Base-by-base conservation (phyloP, 2,329 filamentous ascomycete species). In the Blastomyces gilchristii region DNA sequence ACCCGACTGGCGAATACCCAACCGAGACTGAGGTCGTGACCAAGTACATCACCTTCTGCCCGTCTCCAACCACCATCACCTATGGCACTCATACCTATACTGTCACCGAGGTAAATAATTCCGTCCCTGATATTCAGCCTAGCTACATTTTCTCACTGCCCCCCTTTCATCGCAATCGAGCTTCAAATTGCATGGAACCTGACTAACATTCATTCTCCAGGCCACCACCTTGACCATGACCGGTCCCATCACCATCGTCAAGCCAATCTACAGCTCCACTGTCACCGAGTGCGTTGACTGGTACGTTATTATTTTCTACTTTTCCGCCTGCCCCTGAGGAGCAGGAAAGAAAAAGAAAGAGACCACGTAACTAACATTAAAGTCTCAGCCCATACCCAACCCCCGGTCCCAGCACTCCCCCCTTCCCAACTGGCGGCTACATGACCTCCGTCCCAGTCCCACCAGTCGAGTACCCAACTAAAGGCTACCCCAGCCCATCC, bases 211-310 rank as follows among this genome's bases (percentile, higher is more conserved):
- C n/a, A 11, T 16, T 28, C n/a, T 43, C 3, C 8, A 85, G 83
- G 77, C 86, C 73, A 87, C 85, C 74, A 87, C 85, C 74, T 76
- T 88, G 76, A 89, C 86, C 79, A 83, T 89, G 81, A 84, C 84
- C 70, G 80, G 87, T 81, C 83, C 86, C 70, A 88, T 85, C 85
- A 89, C 81, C 58, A 78, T 85, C 68, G 81, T 80, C 61, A 76
- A 79, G 71, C 79, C 83, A 65, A 74, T 82, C 68, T 69, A 73
- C 67, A 81, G 80, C 62, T 73, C 85, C 67, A 84, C 81, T 69
- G 79, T 87, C 67, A 75, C 74, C 67, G 69, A 73, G 69, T 78
- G 76, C 72, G 71, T 72, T 70, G 67, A 73, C 69, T 77, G 76
- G 75, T 77, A 74, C 69, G 73, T 63, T 62, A 62, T 52, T 16